These are phyloP conservation scores for Saccharomyces hybrid DNA, from an alignment of 1,139 yeast species.

Conservation along the genomic window DNA sequence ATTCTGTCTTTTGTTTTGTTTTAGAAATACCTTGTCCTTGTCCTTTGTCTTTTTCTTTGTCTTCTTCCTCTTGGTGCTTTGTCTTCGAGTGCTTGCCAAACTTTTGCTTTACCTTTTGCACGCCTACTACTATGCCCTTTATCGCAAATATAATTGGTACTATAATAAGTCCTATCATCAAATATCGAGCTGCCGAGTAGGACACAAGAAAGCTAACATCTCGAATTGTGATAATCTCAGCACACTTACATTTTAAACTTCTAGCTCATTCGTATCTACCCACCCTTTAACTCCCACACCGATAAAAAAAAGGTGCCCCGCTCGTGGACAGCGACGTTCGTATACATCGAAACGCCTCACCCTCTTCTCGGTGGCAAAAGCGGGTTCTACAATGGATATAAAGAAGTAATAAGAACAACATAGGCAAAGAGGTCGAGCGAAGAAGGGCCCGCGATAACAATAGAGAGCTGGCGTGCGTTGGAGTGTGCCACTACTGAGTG, in stretches of 20 bases:
- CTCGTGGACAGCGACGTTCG: conserved; percentile 1
- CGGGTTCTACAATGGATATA: background rate
- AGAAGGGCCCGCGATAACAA: background rate
- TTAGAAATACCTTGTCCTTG: background rate
- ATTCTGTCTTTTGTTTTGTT: background rate
- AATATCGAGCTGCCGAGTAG: background rate
- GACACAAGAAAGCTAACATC: background rate
- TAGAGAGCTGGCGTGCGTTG: background rate
- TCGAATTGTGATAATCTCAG: background rate
- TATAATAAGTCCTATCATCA: background rate
- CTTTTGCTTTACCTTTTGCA: background rate
- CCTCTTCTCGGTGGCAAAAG: background rate
- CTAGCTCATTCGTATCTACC: background rate
- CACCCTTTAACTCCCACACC: background rate
- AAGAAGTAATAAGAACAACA: background rate
- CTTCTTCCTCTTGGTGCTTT: background rate
- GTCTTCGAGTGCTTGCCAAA: background rate
- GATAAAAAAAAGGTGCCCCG: background rate
- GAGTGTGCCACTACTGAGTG: background rate
- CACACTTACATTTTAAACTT: background rate
- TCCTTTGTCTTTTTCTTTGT: background rate
- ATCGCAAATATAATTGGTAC: background rate
- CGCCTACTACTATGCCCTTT: conserved; percentile 1
- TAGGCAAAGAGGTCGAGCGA: background rate
- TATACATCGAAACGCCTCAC: background rate